Conservation (phyloP, 2,329 filamentous ascomycete genomes). For the Verticillium dahliae region DNA sequence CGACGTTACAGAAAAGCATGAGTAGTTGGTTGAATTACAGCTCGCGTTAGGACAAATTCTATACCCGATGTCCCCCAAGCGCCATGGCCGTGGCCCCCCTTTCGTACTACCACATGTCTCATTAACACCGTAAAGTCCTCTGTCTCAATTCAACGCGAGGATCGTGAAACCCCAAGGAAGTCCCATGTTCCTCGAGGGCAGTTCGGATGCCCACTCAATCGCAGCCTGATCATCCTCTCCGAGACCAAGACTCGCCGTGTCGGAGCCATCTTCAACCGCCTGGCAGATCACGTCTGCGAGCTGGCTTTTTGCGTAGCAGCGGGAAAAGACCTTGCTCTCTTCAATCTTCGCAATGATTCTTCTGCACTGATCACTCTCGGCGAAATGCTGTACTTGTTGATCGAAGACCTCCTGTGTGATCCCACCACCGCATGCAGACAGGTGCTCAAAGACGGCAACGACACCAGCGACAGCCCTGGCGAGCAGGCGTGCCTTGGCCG, state of each 20-base stretch:
- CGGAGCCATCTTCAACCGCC: slow-evolving; percentile 16
- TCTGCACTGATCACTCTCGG: slow-evolving; percentile 19
- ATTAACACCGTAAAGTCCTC: background rate
- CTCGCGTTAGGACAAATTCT: background rate
- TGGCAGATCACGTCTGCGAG: slow-evolving; percentile 23
- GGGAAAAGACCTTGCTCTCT: slow-evolving; percentile 19
- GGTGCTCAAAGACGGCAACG: slow-evolving; percentile 19
- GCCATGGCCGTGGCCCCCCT: background rate
- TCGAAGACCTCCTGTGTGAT: slow-evolving; percentile 8
- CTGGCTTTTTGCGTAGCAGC: slow-evolving; percentile 24
- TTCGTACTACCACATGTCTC: slow-evolving; percentile 1
- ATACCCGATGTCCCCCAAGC: background rate
- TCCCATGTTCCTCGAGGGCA: slow-evolving; percentile 26
- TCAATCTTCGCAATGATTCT: slow-evolving; percentile 22
- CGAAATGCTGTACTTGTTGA: slow-evolving; percentile 22
- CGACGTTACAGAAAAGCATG: background rate
- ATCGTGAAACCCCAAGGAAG: slow-evolving; percentile 29
- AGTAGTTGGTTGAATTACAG: background rate
- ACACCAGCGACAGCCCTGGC: slow-evolving; percentile 27
- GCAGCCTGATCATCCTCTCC: slow-evolving; percentile 12
- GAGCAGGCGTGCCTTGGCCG: slow-evolving; percentile 24
- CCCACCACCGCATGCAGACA: slow-evolving; percentile 9
- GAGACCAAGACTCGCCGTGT: slow-evolving; percentile 1
- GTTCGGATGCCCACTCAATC: slow-evolving; percentile 20
- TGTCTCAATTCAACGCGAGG: slow-evolving; percentile 25